Base-by-base conservation (phyloP, 108 stramenopile species). In the Skeletonema grethae region DNA sequence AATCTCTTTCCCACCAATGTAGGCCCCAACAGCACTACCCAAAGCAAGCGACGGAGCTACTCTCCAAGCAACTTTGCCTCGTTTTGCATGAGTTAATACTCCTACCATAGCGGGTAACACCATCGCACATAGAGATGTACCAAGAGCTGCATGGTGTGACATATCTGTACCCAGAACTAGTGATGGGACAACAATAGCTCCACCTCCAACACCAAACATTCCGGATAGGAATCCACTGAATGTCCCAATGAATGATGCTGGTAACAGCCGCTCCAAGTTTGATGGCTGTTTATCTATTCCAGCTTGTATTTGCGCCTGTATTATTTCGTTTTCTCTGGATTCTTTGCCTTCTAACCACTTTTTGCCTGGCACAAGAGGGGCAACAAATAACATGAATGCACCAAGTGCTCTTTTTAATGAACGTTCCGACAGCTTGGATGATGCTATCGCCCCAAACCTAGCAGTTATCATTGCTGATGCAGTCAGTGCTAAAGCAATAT, bases 121-220 rank as follows among this genome's bases (percentile, higher is more conserved):
- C 96, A 96, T 95, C 45, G 94, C 94, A 34, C 88, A 85, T 12
- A 96, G 71, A 9, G 88, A 90, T 1, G 95, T 95, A 24, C 95
- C 97, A 16, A 97, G 67, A 0, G 95, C 97, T 75, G 89, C 78
- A 64, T 97, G 91, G 57, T 97, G 94, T 11, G 85, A 70, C 75
- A 91, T 86, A 61, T 92, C 90, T 8, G 93, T 94, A 41, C 69
- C 57, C 0, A 95, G 46, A 5, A 91, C 84, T 9, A 97, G 75
- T 0, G 93, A 79, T 55, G 97, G 95, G 24, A 97, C 95, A 29
- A 96, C 94, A 57, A 97, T 73, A 2, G 92, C 85, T 0, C 95
- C 97, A 4, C 97, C 97, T 7, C 97, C 97, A 24, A 97, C 95
- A 10, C 97, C 97, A 71, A 97, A 96, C 58, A 97, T 56, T 24